Base-by-base conservation (phyloP, 805 yeast species). In the Yarrowia hollandica region DNA sequence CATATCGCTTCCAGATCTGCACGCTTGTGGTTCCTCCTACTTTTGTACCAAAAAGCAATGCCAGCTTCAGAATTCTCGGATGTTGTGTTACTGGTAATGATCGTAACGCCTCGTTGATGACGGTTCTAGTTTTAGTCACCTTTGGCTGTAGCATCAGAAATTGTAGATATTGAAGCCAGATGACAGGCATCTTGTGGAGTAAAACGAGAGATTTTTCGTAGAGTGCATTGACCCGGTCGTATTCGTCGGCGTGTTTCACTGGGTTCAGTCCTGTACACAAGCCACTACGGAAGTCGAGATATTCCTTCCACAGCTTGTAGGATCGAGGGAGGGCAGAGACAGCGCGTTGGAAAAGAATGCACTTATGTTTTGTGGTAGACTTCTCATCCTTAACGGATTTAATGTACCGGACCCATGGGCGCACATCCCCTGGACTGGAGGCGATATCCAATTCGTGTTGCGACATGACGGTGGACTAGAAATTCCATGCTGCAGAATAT, bases 221-320 rank as follows among this genome's bases (percentile, higher is more conserved):
- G 16, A 81, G 70, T 12, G 62, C 57, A 63, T 76, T 74, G n/a
- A 79, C 74, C 12, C 65, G 62, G 7, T 33, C 59, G 61, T 72
- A 78, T 61, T 75, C 77, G 3, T 30, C 30, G 62, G 59, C 18
- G 60, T 64, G 61, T 70, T 64, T 48, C 66, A 64, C 30, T 68
- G 64, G 72, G 62, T 70, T 67, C 18, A 73, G 60, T 1, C 63
- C 62, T 10, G 65, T 56, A 5, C 74, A 64, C 12, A 71, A 62
- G 2, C 67, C 68, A 0, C 74, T 62, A 22, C 84, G 68, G 22
- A 78, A 62, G 19, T 76, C 76, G 21, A 83, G 63, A 63, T 82
- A 83, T 9, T 68, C 38, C 60, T 71, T 69, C 90, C 90, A 85
- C 21, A 86, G 65, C 62, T 80, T 78, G 62, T 77, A 77, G 2